These are phyloP conservation scores for Phaeodactylum tricornutum DNA, from an alignment of 108 stramenopile species.

Conservation along the genomic window DNA sequence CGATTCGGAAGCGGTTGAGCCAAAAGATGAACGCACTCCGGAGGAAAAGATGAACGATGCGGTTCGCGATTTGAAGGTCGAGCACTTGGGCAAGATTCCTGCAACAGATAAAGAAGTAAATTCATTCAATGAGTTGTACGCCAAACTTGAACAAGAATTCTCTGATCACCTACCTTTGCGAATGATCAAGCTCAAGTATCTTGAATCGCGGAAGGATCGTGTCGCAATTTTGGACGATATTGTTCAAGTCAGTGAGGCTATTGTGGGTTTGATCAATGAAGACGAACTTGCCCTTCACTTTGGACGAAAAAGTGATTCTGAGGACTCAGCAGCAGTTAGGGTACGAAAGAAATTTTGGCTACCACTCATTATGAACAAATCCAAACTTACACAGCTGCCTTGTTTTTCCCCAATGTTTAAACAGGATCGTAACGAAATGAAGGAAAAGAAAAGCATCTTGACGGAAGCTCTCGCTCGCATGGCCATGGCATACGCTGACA, in stretches of 20 bases:
- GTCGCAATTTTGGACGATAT: conserved; percentile 13
- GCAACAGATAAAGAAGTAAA: conserved; percentile 16
- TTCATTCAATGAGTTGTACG: conserved; percentile 21
- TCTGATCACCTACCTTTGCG: conserved; percentile 22
- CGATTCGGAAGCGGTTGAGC: conserved; percentile 10
- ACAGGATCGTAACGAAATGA: conserved; percentile 34
- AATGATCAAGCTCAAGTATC: conserved; percentile 19
- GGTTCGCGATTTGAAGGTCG: conserved; percentile 24
- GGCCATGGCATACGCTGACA: conserved; percentile 18
- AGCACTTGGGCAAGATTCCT: conserved; percentile 24
- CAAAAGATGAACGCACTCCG: conserved; percentile 32
- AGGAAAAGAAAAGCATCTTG: conserved; percentile 25
- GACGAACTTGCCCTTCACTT: conserved; percentile 32
- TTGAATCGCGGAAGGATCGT: conserved; percentile 14
- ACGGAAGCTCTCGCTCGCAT: conserved; percentile 30
- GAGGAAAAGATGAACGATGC: conserved; percentile 37
- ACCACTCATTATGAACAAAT: background rate
- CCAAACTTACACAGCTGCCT: no score
- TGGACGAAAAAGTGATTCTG: conserved; percentile 25
- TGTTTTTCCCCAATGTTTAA: conserved; percentile 2
- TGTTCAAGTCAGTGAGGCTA: conserved; percentile 15
- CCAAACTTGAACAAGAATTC: conserved; percentile 13
- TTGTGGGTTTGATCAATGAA: conserved; percentile 15
- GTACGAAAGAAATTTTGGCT: background rate
- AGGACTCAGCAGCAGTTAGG: no score